Evolutionary conservation across 768 basidiomycete species (phyloP), one percentile per base, ranked within the genome.

Genomic region (Boletus patriciae): DNA sequence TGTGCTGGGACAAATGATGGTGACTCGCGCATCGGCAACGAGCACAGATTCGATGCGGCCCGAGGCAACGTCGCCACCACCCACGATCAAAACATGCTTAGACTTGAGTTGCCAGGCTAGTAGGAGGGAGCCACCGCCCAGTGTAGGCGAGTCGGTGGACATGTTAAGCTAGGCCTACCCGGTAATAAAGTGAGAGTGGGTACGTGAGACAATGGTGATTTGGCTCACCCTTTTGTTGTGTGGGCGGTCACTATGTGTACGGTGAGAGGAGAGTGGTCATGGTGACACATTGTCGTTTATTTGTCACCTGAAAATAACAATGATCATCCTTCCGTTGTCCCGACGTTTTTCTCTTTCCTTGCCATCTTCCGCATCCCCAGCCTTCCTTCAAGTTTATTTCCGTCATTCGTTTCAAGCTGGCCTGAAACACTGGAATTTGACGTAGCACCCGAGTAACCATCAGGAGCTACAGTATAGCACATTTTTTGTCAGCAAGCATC

Each of bases 41-140:
- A 99, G 87, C 62, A 95, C 81, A 61, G 92, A 90, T 66, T 90
- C 87, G 52, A 98, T 81, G 52, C 97, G 86, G 50, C 90, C 85
- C 3, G 93, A 86, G 3, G 94, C 96, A 49, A 99, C 90, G 56
- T 88, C 85, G 46, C 97, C 97, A 10, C 96, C 97, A 42, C 97
- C 97, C 62, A 98, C 84, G 64, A 98, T 83, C 67, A 98, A 87
- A 45, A 97, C 92, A 19, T 77, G 80, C 63, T 90, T 93, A 63
- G 80, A 76, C 55, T 83, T 85, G 70, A 98, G 88, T 72, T 96
- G 94, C 90, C 92, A 97, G 36, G 97, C 96, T 61, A 98, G 77
- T 40, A 98, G 82, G 44, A 98, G 82, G 2, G 94, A 95, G 8
- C 85, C 86, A 13, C 88, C 86, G 42, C 80, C 77, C 0, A 31